Conservation (phyloP, 2,329 filamentous ascomycete genomes). For the Cytospora leucostoma region DNA sequence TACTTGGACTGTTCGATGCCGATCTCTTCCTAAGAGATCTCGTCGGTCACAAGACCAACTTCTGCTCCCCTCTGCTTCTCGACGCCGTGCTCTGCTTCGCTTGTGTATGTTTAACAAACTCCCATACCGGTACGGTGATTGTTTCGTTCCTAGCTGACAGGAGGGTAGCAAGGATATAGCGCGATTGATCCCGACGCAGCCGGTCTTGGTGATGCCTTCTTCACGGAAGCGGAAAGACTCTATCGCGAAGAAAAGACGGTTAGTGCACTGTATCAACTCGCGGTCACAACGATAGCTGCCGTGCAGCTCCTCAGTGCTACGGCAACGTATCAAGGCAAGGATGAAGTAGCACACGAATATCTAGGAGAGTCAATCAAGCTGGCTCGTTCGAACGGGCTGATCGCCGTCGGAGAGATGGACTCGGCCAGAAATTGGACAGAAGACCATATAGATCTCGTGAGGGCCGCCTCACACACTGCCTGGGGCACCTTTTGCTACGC, state of each 20-base stretch:
- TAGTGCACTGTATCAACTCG: slow-evolving; percentile 17
- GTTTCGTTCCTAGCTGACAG: neutral
- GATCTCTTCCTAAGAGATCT: slow-evolving; percentile 31
- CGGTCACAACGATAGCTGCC: slow-evolving; percentile 24
- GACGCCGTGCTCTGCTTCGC: slow-evolving; percentile 28
- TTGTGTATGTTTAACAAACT: slow-evolving; percentile 19
- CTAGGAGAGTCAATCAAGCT: slow-evolving; percentile 19
- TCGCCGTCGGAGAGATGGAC: slow-evolving; percentile 5
- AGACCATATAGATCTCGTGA: slow-evolving; percentile 19
- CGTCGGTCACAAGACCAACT: slow-evolving; percentile 21
- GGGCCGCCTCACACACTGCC: slow-evolving; percentile 24
- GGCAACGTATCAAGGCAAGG: slow-evolving; percentile 17
- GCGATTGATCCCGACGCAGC: slow-evolving; percentile 16
- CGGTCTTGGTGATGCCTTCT: slow-evolving; percentile 18
- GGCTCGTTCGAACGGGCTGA: slow-evolving; percentile 21
- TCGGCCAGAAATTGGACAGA: slow-evolving; percentile 25
- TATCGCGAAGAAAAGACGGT: slow-evolving; percentile 18
- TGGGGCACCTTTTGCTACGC: slow-evolving; percentile 26
- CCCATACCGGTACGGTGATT: neutral
- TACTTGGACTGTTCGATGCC: slow-evolving; percentile 29
- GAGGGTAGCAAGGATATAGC: slow-evolving; percentile 24
- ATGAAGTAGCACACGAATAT: slow-evolving; percentile 12
- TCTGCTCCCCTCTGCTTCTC: slow-evolving; percentile 29
- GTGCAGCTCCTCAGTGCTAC: slow-evolving; percentile 21
- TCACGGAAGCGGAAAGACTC: slow-evolving; percentile 19